phyloP scores from a whole-genome alignment of 1,139 yeast genomes.

The Magnusiomyces sp. region DNA sequence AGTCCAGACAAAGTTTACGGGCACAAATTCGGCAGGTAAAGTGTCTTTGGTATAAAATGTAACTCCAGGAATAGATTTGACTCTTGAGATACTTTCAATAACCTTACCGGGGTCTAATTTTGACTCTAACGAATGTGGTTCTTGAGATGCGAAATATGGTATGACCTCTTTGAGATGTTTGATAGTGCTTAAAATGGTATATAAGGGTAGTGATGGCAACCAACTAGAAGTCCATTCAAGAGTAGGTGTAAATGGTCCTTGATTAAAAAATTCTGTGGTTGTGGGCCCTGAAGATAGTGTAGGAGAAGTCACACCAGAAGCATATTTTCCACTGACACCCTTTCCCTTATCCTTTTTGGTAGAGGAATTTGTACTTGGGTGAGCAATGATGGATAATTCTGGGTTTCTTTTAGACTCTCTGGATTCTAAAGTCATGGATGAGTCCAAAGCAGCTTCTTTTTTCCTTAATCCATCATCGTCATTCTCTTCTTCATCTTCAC shows the following conservation, averaged over 20 bases:
- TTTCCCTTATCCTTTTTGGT: constrained; percentile 9
- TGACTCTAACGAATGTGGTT: constrained; percentile 7
- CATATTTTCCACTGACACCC: constrained; percentile 3
- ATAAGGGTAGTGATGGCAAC: constrained; percentile 16
- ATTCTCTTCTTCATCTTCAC: constrained; percentile 28
- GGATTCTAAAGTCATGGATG: constrained; percentile 8
- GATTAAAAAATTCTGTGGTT: no score
- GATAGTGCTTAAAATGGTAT: constrained; percentile 13
- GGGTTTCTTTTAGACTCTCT: constrained; percentile 10
- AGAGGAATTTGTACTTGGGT: not conserved
- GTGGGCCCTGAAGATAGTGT: no score
- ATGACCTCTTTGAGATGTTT: constrained; percentile 7
- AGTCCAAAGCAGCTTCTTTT: no score
- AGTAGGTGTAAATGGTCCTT: constrained; percentile 8
- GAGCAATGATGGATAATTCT: constrained; percentile 4
- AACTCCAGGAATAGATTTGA: constrained; percentile 18
- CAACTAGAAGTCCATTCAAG: constrained; percentile 13
- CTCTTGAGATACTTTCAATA: constrained; percentile 21
- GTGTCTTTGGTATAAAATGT: constrained; percentile 8
- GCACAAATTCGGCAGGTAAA: constrained; percentile 34
- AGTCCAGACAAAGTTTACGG: constrained; percentile 54
- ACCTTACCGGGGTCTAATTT: constrained; percentile 22
- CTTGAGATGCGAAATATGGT: constrained; percentile 12
- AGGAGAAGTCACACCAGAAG: no score
- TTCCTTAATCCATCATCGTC: not conserved